Evolutionary conservation across 345 rosid species (phyloP), one percentile per base, ranked within the genome.

Genomic region (Abelmoschus esculentus): DNA sequence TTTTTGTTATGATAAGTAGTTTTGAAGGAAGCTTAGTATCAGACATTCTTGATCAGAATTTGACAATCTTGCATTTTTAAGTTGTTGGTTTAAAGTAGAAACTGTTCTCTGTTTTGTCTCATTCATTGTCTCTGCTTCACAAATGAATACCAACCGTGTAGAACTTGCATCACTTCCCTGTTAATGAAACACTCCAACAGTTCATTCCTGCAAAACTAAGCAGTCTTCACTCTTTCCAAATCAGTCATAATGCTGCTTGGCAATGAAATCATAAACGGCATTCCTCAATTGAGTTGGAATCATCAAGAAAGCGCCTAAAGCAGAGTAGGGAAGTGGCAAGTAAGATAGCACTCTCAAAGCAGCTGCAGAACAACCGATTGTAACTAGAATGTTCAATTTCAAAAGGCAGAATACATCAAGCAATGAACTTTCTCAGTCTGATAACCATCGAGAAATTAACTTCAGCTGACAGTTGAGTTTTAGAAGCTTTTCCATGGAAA

Each of bases 301-400:
- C n/a, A 92, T 69, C 72, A 77, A 46, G 71, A 92, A 75, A 1
- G 73, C 52, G 40, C 89, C 86, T 77, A 90, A 66, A 66, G 91
- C 87, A 0, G 90, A 87, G 76, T 90, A 90, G 5, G 98, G 97
- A 70, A 80, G 66, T 40, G 97, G 96, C 82, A 88, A 78, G 84
- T 88, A 80, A 18, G 92, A 86, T 69, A 83, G 54, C 32, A 92
- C 96, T 77, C 78, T 80, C 42, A 92, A 82, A 56, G 92, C 98
- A 86, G 97, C 96, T 87, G 90, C 78, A 85, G 18, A 44, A 65
- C 36, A 52, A 52, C 34, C 49, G 22, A 54, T 18, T 65, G 3
- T 44, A 44, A 34, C 6, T 7, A 28, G n/a, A 28, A 28, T 28
- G 31, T 28, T 28, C 31, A 28, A 28, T 8, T 31, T 34, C 28